Evolutionary conservation across 176 grass and related monocot genomes (phyloP).

Genomic region (Musa itinerans): DNA sequence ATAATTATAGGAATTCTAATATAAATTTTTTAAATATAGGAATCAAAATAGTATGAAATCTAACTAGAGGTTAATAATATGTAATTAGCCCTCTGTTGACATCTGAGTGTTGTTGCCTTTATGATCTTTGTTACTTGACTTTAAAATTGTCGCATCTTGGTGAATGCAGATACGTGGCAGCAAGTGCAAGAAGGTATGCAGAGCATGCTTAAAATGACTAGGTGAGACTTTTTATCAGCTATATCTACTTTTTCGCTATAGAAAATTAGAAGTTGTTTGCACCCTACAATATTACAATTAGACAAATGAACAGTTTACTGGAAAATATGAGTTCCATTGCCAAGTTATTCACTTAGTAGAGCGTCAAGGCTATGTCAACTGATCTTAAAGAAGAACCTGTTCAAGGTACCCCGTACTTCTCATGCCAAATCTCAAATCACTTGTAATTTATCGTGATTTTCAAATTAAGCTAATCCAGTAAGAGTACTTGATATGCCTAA

Average conservation of each 20-base stretch:
- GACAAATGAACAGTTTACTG: not conserved
- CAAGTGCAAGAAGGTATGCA: constrained; percentile 66
- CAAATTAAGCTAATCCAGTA: not conserved
- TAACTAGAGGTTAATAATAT: too few relatives aligned
- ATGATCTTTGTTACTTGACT: not conserved
- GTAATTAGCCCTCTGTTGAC: too few relatives aligned
- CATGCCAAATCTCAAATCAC: not conserved
- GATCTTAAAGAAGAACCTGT: not conserved
- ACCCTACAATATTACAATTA: too few relatives aligned
- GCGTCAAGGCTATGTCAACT: not conserved
- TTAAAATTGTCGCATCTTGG: not conserved
- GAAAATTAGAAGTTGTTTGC: not conserved
- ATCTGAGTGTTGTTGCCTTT: too few relatives aligned
- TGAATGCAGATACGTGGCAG: constrained; percentile 61
- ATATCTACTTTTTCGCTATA: not conserved
- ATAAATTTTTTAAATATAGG: too few relatives aligned
- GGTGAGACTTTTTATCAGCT: constrained; percentile 16
- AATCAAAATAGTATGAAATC: too few relatives aligned
- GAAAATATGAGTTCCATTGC: not conserved
- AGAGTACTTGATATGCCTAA: not conserved
- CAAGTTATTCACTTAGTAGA: not conserved
- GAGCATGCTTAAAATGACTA: constrained; percentile 79
- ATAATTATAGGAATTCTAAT: too few relatives aligned
- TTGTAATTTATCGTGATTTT: not conserved
- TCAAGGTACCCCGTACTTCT: not conserved